Conservation (phyloP, 1,139 yeast genomes). For the Candida sp. region DNA sequence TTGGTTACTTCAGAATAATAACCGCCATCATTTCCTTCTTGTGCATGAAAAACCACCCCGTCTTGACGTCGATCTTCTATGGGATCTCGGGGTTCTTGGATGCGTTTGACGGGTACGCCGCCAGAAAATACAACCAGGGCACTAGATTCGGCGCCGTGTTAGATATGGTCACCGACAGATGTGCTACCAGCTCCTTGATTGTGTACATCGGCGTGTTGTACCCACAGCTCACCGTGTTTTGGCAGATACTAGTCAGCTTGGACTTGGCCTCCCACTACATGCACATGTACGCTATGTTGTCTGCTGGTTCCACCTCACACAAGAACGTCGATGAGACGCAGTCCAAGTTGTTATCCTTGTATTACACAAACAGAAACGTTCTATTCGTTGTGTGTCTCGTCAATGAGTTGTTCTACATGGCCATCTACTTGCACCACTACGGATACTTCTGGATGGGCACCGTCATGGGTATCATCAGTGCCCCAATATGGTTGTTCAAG, state of each 20-base stretch:
- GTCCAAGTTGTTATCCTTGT: slow-evolving; percentile 74
- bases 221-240: slow-evolving; percentile 66
- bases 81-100: slow-evolving; percentile 91
- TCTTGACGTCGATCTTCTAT: slow-evolving; percentile 75
- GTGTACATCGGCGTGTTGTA: slow-evolving; percentile 84
- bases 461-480: slow-evolving; percentile 61
- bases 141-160: slow-evolving; percentile 95
- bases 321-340: slow-evolving; percentile 80
- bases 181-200: slow-evolving; percentile 91
- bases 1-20: slow-evolving; percentile 84
- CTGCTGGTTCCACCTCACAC: slow-evolving; percentile 81
- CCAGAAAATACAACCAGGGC: slow-evolving; percentile 87
- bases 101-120: slow-evolving; percentile 97
- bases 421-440: slow-evolving; percentile 79
- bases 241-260: slow-evolving; percentile 85
- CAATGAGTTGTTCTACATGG: slow-evolving; percentile 92
- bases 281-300: slow-evolving; percentile 97
- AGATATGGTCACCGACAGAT: slow-evolving; percentile 99
- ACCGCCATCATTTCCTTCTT: slow-evolving; percentile 82
- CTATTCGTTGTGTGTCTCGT: slow-evolving; percentile 90
- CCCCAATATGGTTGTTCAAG: slow-evolving; percentile 91
- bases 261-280: slow-evolving; percentile 97
- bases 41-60: slow-evolving; percentile 85
- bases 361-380: slow-evolving; percentile 85
- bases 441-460: slow-evolving; percentile 72